Conservation (phyloP, 805 yeast species). For the Sugiyamaella lignohabitans region DNA sequence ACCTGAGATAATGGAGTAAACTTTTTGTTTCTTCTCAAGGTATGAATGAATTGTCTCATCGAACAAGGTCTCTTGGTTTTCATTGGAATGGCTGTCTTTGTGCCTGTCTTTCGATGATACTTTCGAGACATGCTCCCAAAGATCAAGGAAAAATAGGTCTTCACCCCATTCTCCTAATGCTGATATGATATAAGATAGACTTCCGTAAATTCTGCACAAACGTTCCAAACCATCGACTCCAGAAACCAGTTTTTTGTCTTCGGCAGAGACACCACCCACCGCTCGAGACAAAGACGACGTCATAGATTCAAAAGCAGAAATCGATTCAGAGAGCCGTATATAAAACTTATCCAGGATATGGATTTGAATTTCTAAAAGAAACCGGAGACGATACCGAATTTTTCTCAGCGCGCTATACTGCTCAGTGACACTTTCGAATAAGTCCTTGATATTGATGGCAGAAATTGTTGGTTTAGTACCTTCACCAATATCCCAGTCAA, state of each 20-base stretch:
- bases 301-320: constrained; percentile 39
- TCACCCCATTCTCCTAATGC: constrained; percentile 40
- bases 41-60: constrained; percentile 40
- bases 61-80: constrained; percentile 36
- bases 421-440: constrained; percentile 50
- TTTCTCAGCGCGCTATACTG: constrained; percentile 41
- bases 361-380: constrained; percentile 53
- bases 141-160: constrained; percentile 37
- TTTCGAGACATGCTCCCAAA: constrained; percentile 35
- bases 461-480: constrained; percentile 58
- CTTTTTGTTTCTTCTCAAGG: constrained; percentile 28
- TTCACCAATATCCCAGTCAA: constrained; percentile 51
- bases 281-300: constrained; percentile 33
- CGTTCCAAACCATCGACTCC: constrained; percentile 36
- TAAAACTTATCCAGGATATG: constrained; percentile 48
- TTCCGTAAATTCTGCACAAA: constrained; percentile 37
- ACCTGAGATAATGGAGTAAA: constrained; percentile 27
- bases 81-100: constrained; percentile 19
- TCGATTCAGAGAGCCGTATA: constrained; percentile 37
- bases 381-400: constrained; percentile 49
- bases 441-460: constrained; percentile 49
- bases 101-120: constrained; percentile 14
- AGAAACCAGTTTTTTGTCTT: constrained; percentile 27
- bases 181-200: constrained; percentile 34
- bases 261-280: constrained; percentile 29